Evolutionary conservation across 2,329 filamentous ascomycete genomes (phyloP).

Genomic region (Penicillium olsonii): DNA sequence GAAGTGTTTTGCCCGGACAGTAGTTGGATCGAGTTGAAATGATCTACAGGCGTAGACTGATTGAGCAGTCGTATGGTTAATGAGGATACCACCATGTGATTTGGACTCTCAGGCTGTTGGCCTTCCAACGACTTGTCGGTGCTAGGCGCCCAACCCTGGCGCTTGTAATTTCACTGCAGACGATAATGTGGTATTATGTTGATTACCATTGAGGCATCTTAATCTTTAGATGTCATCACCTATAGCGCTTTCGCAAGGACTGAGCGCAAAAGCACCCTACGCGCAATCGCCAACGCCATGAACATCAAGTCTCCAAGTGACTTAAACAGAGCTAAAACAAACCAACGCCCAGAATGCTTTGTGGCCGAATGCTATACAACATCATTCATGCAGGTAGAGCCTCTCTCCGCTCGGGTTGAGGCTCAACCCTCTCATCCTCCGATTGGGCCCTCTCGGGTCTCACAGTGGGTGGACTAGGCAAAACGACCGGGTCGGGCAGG

Average conservation of each 20-base stretch:
- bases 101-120: neutral
- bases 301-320: conserved; percentile 6
- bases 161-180: too few species aligned
- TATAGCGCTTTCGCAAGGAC: neutral
- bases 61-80: conserved; percentile 3
- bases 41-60: neutral
- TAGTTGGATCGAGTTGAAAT: conserved; percentile 20
- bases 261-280: neutral
- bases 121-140: neutral
- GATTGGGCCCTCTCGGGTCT: conserved; percentile 14
- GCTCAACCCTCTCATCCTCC: conserved; percentile 32
- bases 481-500: conserved; percentile 42
- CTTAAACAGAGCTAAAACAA: conserved; percentile 7
- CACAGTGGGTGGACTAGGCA: conserved; percentile 24
- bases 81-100: conserved; percentile 1
- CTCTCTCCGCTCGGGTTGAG: conserved; percentile 14
- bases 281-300: conserved; percentile 6
- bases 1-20: conserved; percentile 45
- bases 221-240: neutral
- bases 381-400: conserved; percentile 25
- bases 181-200: too few species aligned
- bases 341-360: conserved; percentile 31
- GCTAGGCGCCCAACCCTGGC: too few species aligned
- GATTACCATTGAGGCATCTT: too few species aligned
- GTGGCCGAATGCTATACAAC: conserved; percentile 15